Conservation (phyloP, 2,329 filamentous ascomycete species). For the Clonostachys rosea region DNA sequence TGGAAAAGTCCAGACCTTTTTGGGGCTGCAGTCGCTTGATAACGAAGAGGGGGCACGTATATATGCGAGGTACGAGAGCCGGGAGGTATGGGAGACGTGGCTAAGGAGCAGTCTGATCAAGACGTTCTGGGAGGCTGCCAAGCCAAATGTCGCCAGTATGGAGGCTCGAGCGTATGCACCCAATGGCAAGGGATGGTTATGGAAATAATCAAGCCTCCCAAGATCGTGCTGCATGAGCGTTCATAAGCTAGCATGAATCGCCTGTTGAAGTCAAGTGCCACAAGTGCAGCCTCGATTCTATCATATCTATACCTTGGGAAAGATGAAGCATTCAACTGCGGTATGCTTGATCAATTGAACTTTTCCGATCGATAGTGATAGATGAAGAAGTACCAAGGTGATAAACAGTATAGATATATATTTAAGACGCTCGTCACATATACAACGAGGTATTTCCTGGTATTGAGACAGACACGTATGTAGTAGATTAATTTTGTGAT, state of each 20-base stretch:
- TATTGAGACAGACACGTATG: too few species aligned
- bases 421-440: too few species aligned
- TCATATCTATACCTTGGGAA: neutral
- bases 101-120: constrained; percentile 6
- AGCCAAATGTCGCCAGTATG: constrained; percentile 10
- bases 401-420: too few species aligned
- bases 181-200: constrained; percentile 15
- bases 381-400: too few species aligned
- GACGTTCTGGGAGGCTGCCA: constrained; percentile 11
- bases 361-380: too few species aligned
- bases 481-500: too few species aligned
- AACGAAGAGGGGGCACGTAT: constrained; percentile 11
- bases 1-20: constrained; percentile 11
- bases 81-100: constrained; percentile 11
- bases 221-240: too few species aligned
- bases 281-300: neutral
- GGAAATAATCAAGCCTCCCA: constrained; percentile 7
- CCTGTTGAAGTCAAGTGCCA: neutral
- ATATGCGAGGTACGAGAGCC: constrained; percentile 12
- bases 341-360: too few species aligned
- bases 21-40: constrained; percentile 11
- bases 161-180: constrained; percentile 9
- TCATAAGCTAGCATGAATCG: neutral
- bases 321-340: neutral
- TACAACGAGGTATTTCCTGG: too few species aligned